phyloP scores from a whole-genome alignment of 108 stramenopile genomes.

The Stephanodiscus minutulus region DNA sequence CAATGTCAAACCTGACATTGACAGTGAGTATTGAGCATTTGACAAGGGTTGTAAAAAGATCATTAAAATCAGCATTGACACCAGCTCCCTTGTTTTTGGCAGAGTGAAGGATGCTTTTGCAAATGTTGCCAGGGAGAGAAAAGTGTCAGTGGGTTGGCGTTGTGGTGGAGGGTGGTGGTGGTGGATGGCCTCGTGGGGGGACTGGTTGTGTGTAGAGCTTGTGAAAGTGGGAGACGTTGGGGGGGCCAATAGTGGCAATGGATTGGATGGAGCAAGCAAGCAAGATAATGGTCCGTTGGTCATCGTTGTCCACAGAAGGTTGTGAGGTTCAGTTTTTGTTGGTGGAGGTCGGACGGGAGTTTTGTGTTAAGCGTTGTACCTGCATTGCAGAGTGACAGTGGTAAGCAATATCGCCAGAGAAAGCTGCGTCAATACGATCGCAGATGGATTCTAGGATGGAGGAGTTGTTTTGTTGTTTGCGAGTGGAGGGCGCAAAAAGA shows the following conservation, averaged over 20 bases:
- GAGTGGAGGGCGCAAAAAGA: slow-evolving; percentile 6
- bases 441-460: not conserved
- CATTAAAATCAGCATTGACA: slow-evolving; percentile 5
- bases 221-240: slow-evolving; percentile 5
- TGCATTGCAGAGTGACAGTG: not conserved
- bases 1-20: no score
- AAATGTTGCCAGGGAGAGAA: slow-evolving; percentile 20
- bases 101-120: slow-evolving; percentile 7
- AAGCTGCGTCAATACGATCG: not conserved
- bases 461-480: not conserved
- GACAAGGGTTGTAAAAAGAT: slow-evolving; percentile 9
- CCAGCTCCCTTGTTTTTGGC: slow-evolving; percentile 14
- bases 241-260: slow-evolving; percentile 14
- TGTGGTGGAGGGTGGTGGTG: no score
- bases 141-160: not conserved
- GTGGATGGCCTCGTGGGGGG: not conserved
- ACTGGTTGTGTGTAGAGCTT: not conserved
- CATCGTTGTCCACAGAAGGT: slow-evolving; percentile 28
- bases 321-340: not conserved
- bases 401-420: not conserved
- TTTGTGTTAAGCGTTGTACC: not conserved
- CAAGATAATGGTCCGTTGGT: slow-evolving; percentile 20
- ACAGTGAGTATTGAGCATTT: no score
- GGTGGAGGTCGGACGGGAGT: not conserved
- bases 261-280: not conserved